phyloP scores from a whole-genome alignment of 768 basidiomycete species.

The Phylloporus rhodoxanthus region DNA sequence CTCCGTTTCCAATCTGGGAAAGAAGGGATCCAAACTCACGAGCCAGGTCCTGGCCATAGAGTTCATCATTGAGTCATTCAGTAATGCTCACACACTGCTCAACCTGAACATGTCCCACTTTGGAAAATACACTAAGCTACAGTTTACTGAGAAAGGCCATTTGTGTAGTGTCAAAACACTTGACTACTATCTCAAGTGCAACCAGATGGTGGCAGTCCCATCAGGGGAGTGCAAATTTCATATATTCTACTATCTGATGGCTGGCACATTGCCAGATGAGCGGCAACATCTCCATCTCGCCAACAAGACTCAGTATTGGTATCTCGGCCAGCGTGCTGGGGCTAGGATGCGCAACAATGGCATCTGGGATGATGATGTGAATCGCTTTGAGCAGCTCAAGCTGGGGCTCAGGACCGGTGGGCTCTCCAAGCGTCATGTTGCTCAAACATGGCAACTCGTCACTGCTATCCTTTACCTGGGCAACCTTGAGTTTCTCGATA shows the following conservation, averaged over 20 bases:
- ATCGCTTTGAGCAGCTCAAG: conserved; percentile 90
- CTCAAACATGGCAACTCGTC: conserved; percentile 90
- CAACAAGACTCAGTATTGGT: conserved; percentile 79
- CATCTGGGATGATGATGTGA: conserved; percentile 72
- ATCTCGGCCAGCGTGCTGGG: conserved; percentile 67
- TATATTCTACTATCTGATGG: conserved; percentile 94
- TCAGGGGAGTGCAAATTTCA: conserved; percentile 96
- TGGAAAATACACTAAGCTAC: conserved; percentile 96
- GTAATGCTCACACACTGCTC: conserved; percentile 84
- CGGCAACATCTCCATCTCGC: conserved; percentile 78
- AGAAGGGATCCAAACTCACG: conserved; percentile 89
- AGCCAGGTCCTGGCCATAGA: conserved; percentile 86
- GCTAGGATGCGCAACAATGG: conserved; percentile 38
- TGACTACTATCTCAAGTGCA: conserved; percentile 92
- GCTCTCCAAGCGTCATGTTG: conserved; percentile 89
- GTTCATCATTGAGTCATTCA: conserved; percentile 93
- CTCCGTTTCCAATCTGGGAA: conserved; percentile 80
- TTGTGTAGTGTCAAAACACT: conserved; percentile 88
- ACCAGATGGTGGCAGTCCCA: conserved; percentile 79
- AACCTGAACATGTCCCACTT: conserved; percentile 93
- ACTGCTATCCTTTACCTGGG: conserved; percentile 96
- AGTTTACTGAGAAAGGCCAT: conserved; percentile 89
- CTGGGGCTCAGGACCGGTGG: conserved; percentile 90
- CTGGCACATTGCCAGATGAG: conserved; percentile 85
- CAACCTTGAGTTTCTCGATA: conserved; percentile 91